Evolutionary conservation across 371 early-diverging fungal genomes (phyloP).

Genomic region (Enterospora canceri): DNA sequence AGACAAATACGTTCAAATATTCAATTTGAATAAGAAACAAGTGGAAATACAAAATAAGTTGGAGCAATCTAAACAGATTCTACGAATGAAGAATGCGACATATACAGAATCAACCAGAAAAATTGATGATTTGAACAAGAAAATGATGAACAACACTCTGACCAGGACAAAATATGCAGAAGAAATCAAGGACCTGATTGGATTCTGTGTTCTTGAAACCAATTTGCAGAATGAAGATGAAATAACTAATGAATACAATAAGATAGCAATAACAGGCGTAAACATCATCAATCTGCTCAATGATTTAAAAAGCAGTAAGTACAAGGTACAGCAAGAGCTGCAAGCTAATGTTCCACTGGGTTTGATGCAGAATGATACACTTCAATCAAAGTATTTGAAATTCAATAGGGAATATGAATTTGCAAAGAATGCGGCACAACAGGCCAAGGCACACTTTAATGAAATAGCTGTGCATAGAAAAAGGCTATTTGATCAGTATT

Average conservation of each 20-base stretch:
- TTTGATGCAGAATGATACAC: neutral
- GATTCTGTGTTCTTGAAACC: constrained; percentile 22
- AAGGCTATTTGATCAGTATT: constrained; percentile 70
- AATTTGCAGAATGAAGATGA: neutral
- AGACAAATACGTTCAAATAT: constrained; percentile 65
- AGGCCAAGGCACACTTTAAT: constrained; percentile 62
- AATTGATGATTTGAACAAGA: constrained; percentile 8
- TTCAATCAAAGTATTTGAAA: constrained; percentile 1
- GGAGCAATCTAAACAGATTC: neutral
- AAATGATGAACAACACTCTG: constrained; percentile 4
- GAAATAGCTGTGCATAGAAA: constrained; percentile 68
- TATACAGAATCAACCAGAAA: neutral
- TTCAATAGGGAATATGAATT: constrained; percentile 35
- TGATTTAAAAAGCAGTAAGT: constrained; percentile 61
- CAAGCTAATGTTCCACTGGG: neutral
- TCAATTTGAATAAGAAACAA: neutral
- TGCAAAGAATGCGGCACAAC: constrained; percentile 16
- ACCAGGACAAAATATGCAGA: constrained; percentile 21
- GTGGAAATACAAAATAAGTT: constrained; percentile 9
- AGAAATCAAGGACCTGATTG: constrained; percentile 26
- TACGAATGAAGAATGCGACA: neutral
- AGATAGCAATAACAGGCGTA: constrained; percentile 1
- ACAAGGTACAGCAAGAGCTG: neutral
- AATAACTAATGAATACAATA: neutral
- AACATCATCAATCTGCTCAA: neutral